Evolutionary conservation across 495 filamentous ascomycete genomes (phyloP).

Genomic region (Neurospora pannonica): DNA sequence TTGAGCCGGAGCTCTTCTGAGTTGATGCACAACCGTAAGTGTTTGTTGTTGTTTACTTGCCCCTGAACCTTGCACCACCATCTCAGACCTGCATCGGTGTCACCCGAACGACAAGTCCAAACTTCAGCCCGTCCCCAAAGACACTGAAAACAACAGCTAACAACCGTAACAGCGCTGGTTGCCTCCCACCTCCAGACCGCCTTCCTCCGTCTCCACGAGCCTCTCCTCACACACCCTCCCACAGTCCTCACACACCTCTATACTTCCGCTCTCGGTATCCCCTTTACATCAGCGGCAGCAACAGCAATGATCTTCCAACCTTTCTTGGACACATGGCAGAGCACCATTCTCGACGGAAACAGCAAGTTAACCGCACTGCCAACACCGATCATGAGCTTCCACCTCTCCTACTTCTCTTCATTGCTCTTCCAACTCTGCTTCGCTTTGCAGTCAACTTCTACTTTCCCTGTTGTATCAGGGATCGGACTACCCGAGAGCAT

Average conservation of each 20-base stretch:
- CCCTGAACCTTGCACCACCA: not conserved
- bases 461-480: not conserved
- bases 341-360: not conserved
- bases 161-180: not conserved
- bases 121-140: no score
- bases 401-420: not conserved
- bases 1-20: not conserved
- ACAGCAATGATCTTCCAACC: not conserved
- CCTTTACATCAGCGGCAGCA: not conserved
- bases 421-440: not conserved
- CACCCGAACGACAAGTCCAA: no score
- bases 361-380: no score
- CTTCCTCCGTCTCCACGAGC: not conserved
- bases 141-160: not conserved
- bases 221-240: not conserved
- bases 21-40: not conserved
- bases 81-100: not conserved
- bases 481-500: not conserved
- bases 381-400: no score
- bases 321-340: not conserved
- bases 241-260: not conserved
- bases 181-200: not conserved
- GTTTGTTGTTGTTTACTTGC: not conserved
- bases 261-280: not conserved
- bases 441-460: not conserved